Evolutionary conservation across 306 rosid genomes (phyloP).

Genomic region (Cicer cuneatum): DNA sequence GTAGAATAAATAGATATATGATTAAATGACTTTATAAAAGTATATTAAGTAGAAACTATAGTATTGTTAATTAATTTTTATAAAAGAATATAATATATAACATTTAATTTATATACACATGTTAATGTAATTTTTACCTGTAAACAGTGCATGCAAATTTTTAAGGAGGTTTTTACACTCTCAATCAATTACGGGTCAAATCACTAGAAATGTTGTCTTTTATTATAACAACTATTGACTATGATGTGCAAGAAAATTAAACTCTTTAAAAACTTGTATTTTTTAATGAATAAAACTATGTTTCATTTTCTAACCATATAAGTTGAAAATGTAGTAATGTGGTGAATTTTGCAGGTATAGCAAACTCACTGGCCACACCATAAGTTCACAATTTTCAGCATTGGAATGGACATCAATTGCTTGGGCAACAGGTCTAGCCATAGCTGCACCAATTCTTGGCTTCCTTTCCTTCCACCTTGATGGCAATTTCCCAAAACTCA

Average conservation of each 20-base stretch:
- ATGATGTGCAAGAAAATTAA: no score
- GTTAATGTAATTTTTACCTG: no score
- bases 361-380: slow-evolving; percentile 58
- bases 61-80: neutral
- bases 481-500: slow-evolving; percentile 59
- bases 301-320: neutral
- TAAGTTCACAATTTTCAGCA: slow-evolving; percentile 55
- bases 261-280: neutral
- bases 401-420: slow-evolving; percentile 82
- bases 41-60: neutral
- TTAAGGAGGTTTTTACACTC: no score
- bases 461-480: slow-evolving; percentile 71
- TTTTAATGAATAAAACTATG: neutral
- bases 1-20: no score
- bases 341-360: slow-evolving; percentile 59
- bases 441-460: slow-evolving; percentile 70
- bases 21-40: no score
- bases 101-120: no score
- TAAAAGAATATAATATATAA: no score
- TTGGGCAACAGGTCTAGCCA: slow-evolving; percentile 72
- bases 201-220: no score
- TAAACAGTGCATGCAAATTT: no score
- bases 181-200: no score
- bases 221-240: no score
- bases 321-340: neutral